Base-by-base conservation (phyloP, 495 filamentous ascomycete genomes). In the Lichenothelia convexa region DNA sequence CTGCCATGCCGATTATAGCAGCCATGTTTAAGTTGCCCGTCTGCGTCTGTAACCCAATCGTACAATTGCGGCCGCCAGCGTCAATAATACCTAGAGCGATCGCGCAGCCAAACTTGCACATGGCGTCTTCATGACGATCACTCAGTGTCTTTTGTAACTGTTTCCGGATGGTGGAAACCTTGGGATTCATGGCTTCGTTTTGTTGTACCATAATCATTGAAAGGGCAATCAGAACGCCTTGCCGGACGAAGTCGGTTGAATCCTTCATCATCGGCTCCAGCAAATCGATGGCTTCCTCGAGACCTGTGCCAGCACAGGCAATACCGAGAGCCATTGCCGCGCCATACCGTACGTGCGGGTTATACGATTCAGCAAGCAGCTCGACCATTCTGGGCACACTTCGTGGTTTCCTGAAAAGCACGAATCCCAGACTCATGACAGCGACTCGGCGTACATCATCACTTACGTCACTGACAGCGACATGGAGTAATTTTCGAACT, bases 241-340 rank as follows among this genome's bases (percentile, higher is more conserved):
- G 91, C 41, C 91, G 74, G 20, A 99, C 91, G 50, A 99, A 99
- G 62, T 99, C 91, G 35, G 82, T 89, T 12, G 91, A 89, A 51
- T 99, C 91, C 64, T 99, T 99, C 57, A 93, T 84, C 91, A 99
- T 95, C 18, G 91, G 91, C 59, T 99, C 91, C 6, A 99, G 67
- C 20, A 99, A 67, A 45, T 95, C 91, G 44, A 94, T 91, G 2
- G 91, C 91, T 58, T 95, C 91, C 43, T 95, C 87, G 18, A 95
- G 61, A 16, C 91, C 91, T 26, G 91, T 99, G 21, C 91, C 91
- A 18, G 91, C 91, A 46, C 91, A 95, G 23, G 91, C 89, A 46
- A 99, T 95, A 58, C 91, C 91, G 11, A 99, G 70, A 12, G 91
- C 91, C 81, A 99, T 94, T 20, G 91, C 86, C 3, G 91, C 92